Evolutionary conservation across 352 stramenopile genomes (phyloP).

Genomic region (Phytophthora idaei): DNA sequence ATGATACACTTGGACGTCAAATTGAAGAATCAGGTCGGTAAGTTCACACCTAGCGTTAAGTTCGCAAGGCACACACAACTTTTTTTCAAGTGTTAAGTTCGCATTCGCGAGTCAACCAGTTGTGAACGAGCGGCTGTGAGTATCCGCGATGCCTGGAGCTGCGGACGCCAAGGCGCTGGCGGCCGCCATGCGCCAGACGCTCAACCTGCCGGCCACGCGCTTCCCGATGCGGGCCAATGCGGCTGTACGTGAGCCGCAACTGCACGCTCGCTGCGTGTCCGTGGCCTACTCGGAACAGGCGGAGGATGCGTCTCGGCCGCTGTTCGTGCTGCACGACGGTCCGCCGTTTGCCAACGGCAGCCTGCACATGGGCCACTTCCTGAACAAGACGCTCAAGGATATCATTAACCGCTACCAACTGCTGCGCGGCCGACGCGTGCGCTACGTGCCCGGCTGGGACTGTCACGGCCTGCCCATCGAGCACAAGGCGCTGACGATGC

Average conservation of each 20-base stretch:
- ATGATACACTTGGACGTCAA: slow-evolving; percentile 14
- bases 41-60: not conserved
- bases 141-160: slow-evolving; percentile 19
- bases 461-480: slow-evolving; percentile 99
- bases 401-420: slow-evolving; percentile 98
- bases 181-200: slow-evolving; percentile 87
- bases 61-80: not conserved
- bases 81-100: slow-evolving; percentile 5
- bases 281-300: slow-evolving; percentile 61
- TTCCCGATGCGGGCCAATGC: slow-evolving; percentile 98
- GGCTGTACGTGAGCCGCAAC: slow-evolving; percentile 67
- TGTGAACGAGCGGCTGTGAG: slow-evolving; percentile 18
- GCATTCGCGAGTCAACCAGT: slow-evolving; percentile 1
- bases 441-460: slow-evolving; percentile 99
- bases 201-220: slow-evolving; percentile 94
- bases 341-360: slow-evolving; percentile 99
- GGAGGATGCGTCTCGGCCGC: slow-evolving; percentile 25
- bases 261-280: slow-evolving; percentile 71
- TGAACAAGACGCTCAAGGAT: slow-evolving; percentile 96
- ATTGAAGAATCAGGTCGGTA: slow-evolving; percentile 10
- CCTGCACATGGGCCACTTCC: slow-evolving; percentile 97
- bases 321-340: slow-evolving; percentile 97
- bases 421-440: slow-evolving; percentile 92
- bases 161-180: slow-evolving; percentile 69
- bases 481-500: slow-evolving; percentile 96